Base-by-base conservation (phyloP, 257 asterid species). In the Nicotiana benthamiana region DNA sequence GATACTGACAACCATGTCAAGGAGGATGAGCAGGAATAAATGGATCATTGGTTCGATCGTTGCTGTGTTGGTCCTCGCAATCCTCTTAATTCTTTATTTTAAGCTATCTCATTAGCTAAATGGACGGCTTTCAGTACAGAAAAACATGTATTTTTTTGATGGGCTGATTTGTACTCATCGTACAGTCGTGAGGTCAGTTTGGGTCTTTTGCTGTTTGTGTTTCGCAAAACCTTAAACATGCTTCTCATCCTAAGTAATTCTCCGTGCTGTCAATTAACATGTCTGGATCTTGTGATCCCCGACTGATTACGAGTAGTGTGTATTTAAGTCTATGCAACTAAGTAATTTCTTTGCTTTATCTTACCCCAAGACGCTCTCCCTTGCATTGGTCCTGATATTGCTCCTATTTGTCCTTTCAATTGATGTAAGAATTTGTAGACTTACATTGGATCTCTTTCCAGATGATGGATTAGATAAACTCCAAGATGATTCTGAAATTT, bases 21-120 rank as follows among this genome's bases (percentile, higher is more conserved):
- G 68, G 59, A 77, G 80, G 80, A 77, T 77, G 80, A 77, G 60
- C 67, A 77, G 67, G 80, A 77, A 77, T 36, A 77, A 77, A 77
- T 77, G 68, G 67, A 77, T 77, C 65, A 77, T 77, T 57, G 80
- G 80, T 26, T 27, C 53, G 32, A 77, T 77, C 20, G n/a, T 77
- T 53, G 67, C 53, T 6, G 80, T 77, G 28, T 51, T 77, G 34
- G 51, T 77, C 64, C 9, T 77, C 56, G 80, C 80, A 28, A 77
- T 77, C 67, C 17, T 57, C 32, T 32, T 60, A 63, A 59, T 77
- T 77, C 28, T 77, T 77, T 77, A 77, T 22, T 77, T 77, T 26
- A 77, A 77, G 70, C 66, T 77, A 51, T 2, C 6, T n/a, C 79
- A 51, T 75, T 75, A 52, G 64, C 1, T 51, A 6, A 48, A 75